Conservation (phyloP, 257 asterid species). For the Solanum tacnaense region DNA sequence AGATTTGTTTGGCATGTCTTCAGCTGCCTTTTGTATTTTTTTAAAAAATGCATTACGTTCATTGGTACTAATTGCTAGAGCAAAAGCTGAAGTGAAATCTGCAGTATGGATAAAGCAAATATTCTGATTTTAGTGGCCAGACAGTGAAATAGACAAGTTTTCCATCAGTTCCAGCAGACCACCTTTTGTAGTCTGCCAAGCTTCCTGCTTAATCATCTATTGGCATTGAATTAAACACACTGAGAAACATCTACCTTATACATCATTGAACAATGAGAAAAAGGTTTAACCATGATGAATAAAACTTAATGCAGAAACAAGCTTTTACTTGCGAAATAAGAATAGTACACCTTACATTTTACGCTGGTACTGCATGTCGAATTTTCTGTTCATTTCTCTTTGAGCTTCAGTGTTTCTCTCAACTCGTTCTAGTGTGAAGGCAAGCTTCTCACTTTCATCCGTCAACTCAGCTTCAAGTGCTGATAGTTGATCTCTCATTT, state of each 20-base stretch:
- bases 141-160: not conserved
- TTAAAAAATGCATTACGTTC: not conserved
- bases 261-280: not conserved
- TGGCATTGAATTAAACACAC: not conserved
- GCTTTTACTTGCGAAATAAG: not conserved
- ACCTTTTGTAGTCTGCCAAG: not conserved
- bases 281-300: not conserved
- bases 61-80: not conserved
- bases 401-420: slow-evolving; percentile 39
- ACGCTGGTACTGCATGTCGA: slow-evolving; percentile 70
- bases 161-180: not conserved
- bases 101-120: not conserved
- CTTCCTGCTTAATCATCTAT: not conserved
- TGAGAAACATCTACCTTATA: not conserved
- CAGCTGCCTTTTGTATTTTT: not conserved
- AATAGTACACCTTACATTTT: slow-evolving; percentile 43
- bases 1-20: not conserved
- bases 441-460: slow-evolving; percentile 43
- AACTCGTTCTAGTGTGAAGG: slow-evolving; percentile 26
- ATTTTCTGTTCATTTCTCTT: slow-evolving; percentile 52
- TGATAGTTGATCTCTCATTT: slow-evolving; percentile 58
- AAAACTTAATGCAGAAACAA: not conserved
- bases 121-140: not conserved
- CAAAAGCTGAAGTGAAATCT: not conserved
- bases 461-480: slow-evolving; percentile 43